These are phyloP conservation scores for Drechslera avenae DNA, from an alignment of 2,329 filamentous ascomycete genomes.

Conservation along the genomic window DNA sequence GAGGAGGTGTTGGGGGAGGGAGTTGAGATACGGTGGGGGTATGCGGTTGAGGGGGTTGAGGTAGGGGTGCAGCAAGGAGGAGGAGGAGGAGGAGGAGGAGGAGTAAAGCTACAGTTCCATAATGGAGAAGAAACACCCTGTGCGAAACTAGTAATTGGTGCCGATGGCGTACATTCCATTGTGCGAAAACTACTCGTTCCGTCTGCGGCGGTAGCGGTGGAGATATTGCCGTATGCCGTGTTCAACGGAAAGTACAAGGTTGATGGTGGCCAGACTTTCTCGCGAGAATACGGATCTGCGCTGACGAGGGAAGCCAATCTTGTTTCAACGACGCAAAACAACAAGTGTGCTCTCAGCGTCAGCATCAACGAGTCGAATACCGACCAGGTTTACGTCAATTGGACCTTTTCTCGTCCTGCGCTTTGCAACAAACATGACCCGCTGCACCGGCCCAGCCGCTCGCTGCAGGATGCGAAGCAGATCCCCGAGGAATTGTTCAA, in stretches of 20 bases:
- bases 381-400: slow-evolving; percentile 45
- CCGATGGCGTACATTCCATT: slow-evolving; percentile 49
- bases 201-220: slow-evolving; percentile 23
- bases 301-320: slow-evolving; percentile 18
- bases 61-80: background rate
- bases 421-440: slow-evolving; percentile 29
- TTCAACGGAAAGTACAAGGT: slow-evolving; percentile 36
- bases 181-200: slow-evolving; percentile 36
- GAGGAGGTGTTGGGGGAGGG: slow-evolving; percentile 45
- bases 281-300: slow-evolving; percentile 15
- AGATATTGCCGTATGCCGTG: slow-evolving; percentile 45
- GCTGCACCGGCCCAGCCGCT: slow-evolving; percentile 43
- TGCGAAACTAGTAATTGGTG: slow-evolving; percentile 37
- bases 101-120: slow-evolving; percentile 8
- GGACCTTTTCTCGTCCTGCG: slow-evolving; percentile 48
- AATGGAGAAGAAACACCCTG: slow-evolving; percentile 14
- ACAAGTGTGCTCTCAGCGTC: slow-evolving; percentile 38
- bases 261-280: slow-evolving; percentile 33
- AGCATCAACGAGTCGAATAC: slow-evolving; percentile 33
- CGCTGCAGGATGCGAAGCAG: slow-evolving; percentile 35
- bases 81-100: slow-evolving; percentile 1
- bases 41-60: slow-evolving; percentile 26
- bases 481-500: slow-evolving; percentile 46
- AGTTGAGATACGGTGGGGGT: slow-evolving; percentile 45
- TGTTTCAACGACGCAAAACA: slow-evolving; percentile 27